Evolutionary conservation across 345 rosid species (phyloP), one percentile per base, ranked within the genome.

Genomic region (Hirschfeldia incana): DNA sequence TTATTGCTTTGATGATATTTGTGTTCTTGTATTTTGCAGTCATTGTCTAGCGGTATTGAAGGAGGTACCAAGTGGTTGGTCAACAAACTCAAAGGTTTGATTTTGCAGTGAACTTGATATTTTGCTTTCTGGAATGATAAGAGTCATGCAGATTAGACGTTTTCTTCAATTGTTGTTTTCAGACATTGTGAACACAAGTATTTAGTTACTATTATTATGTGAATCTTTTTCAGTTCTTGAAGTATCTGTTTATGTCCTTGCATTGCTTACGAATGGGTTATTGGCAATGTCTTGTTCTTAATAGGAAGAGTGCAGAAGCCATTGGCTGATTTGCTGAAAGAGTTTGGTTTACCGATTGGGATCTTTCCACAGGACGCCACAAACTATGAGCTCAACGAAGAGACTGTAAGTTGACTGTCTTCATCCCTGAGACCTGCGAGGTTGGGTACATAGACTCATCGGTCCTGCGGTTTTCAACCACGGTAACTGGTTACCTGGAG

Each of bases 271-370:
- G 21, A 21, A 21, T 21, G 21, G 21, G 21, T 21, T n/a, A n/a
- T n/a, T 21, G 21, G 1, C 21, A 21, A 21, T 21, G 21, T 21
- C 21, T 21, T 74, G 30, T 75, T 74, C 11, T 51, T 10, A 44
- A 44, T 85, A 95, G 98, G 99, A 76, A 96, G 89, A 84, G 90
- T 96, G 97, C 98, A 96, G 84, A 93, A 85, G 84, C 92, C 99
- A 28, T 77, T 96, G 58, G 88, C 91, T 0, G 99, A 96, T 46
- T 85, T 96, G 76, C 89, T 96, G 2, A 89, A 90, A 87, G 94
- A 93, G 74, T 85, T 89, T 77, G 91, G 89, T 66, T 76, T 96
- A 76, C 89, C 97, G 0, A 72, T 88, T 12, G 99, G 99, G 79
- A 90, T 96, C 80, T 96, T 96, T 79, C 99, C 99, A 17, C 87